Percentiles rank a stretch among this genome's conserved stretches.
Evolutionary conservation across 441 rosid species (phyloP).

Genomic region (Erodium trifolium): DNA sequence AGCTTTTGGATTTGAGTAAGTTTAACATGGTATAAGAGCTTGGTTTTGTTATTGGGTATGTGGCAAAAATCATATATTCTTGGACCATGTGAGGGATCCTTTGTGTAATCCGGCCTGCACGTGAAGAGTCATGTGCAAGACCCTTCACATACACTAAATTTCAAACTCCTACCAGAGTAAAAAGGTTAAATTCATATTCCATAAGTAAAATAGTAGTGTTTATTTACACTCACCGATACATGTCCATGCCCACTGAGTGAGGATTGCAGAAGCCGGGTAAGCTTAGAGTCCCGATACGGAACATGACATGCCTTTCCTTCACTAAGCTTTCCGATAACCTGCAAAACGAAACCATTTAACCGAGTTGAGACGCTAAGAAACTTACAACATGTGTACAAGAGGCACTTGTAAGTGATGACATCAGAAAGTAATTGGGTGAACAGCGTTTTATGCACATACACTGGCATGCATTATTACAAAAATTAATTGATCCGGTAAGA

Average conservation of each 20-base stretch:
- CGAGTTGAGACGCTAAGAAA: slow-evolving; percentile 7
- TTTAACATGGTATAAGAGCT: no score
- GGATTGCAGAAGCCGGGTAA: slow-evolving; percentile 97
- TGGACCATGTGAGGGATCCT: no score
- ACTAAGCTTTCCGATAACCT: slow-evolving; percentile 97
- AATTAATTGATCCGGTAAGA: background rate
- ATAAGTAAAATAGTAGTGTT: slow-evolving; percentile 9
- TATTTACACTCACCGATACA: slow-evolving; percentile 74
- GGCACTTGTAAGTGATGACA: background rate
- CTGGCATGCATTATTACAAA: background rate
- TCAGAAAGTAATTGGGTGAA: background rate
- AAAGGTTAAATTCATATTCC: slow-evolving; percentile 7
- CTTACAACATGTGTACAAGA: background rate
- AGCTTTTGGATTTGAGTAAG: no score
- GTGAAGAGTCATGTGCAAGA: background rate
- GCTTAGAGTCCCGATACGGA: slow-evolving; percentile 98
- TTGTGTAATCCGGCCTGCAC: no score
- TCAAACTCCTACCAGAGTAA: background rate
- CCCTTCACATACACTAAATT: background rate
- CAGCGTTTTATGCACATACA: background rate
- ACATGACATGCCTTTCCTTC: slow-evolving; percentile 99
- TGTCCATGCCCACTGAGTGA: slow-evolving; percentile 97
- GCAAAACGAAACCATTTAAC: slow-evolving; percentile 21
- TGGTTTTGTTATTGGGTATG: no score
- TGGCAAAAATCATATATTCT: no score